Evolutionary conservation across 371 early-diverging fungal genomes (phyloP).

Genomic region (Phascolomyces articulosus): DNA sequence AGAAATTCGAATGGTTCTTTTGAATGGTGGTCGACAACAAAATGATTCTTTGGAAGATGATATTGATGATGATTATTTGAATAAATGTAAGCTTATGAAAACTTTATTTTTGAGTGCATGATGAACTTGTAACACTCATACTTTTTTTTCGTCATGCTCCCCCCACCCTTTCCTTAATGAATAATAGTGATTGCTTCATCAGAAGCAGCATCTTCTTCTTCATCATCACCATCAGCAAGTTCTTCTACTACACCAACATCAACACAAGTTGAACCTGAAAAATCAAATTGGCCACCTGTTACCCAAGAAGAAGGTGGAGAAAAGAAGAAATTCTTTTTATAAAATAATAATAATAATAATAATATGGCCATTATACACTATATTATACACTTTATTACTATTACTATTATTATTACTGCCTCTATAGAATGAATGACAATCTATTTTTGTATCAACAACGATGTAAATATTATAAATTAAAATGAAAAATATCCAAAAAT

Average conservation of each 20-base stretch:
- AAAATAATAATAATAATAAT: not conserved
- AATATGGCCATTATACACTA: no score
- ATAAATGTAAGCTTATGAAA: conserved; percentile 27
- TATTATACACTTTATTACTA: not conserved
- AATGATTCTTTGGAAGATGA: conserved; percentile 15
- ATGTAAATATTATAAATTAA: no score
- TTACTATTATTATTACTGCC: not conserved
- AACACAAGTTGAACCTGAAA: not conserved
- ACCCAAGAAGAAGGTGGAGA: conserved; percentile 1
- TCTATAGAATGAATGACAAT: no score
- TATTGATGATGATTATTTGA: conserved; percentile 36
- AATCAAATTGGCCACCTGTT: conserved; percentile 2
- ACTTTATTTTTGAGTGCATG: no score
- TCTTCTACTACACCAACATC: not conserved
- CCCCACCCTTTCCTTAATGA: not conserved
- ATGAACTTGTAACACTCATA: no score
- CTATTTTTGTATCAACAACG: no score
- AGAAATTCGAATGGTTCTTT: conserved; percentile 44
- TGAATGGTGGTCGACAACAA: conserved; percentile 22
- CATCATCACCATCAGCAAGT: not conserved
- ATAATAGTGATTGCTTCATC: conserved; percentile 24
- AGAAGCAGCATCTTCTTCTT: no score
- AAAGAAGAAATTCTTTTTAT: conserved; percentile 11
- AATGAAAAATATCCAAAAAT: no score
- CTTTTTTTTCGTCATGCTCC: no score